Percentiles rank a stretch among this genome's conserved stretches.
Evolutionary conservation across 1,284 basidiomycete species (phyloP).

Genomic region (Fomitopsis palustris): DNA sequence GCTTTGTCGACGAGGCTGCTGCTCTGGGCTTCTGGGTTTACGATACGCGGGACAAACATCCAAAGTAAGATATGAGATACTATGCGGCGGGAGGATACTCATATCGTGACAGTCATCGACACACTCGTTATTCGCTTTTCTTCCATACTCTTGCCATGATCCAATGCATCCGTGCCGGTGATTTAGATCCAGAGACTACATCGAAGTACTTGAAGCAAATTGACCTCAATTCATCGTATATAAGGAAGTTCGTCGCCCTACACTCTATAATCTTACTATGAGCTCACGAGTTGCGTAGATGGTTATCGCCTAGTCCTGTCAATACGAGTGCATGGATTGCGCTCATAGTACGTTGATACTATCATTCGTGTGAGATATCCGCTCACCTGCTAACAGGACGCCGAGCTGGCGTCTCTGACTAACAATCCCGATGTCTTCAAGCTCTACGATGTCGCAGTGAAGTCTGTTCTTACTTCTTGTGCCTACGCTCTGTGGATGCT

Average conservation of each 20-base stretch:
- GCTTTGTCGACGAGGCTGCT: constrained; percentile 54
- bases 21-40: constrained; percentile 59
- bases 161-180: constrained; percentile 47
- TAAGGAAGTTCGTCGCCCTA: constrained; percentile 42
- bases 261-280: background rate
- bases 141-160: constrained; percentile 65
- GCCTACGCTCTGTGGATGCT: background rate
- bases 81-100: background rate
- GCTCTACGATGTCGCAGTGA: constrained; percentile 65
- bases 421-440: constrained; percentile 55
- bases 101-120: constrained; percentile 48
- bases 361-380: background rate
- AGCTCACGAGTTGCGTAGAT: constrained; percentile 35
- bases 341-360: constrained; percentile 46
- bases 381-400: constrained; percentile 41
- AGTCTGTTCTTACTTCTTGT: constrained; percentile 33
- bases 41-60: constrained; percentile 51
- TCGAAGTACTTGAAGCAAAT: constrained; percentile 52
- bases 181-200: constrained; percentile 34
- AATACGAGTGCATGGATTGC: constrained; percentile 66
- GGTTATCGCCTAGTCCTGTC: constrained; percentile 63
- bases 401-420: constrained; percentile 58
- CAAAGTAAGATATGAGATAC: constrained; percentile 43
- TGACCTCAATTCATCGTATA: constrained; percentile 53
- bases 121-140: constrained; percentile 62